phyloP scores from a whole-genome alignment of 306 rosid genomes.

The Vigna unguiculata region DNA sequence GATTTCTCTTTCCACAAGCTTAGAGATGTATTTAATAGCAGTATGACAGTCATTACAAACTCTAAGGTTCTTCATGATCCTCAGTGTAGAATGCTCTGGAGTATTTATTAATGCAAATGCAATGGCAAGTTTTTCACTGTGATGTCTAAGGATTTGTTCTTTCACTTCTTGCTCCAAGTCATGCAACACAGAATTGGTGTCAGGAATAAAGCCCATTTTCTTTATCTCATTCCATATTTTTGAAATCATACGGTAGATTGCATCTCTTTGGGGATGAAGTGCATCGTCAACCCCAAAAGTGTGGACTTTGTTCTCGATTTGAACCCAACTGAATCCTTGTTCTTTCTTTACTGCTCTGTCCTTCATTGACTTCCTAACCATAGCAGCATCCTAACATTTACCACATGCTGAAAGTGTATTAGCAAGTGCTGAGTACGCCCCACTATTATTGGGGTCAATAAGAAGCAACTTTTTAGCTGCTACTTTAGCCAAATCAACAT shows the following conservation, averaged over 20 bases:
- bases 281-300: slow-evolving; percentile 82
- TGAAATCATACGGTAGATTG: slow-evolving; percentile 65
- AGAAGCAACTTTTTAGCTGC: slow-evolving; percentile 84
- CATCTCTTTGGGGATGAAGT: slow-evolving; percentile 75
- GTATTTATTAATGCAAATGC: slow-evolving; percentile 79
- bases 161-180: slow-evolving; percentile 80
- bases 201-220: slow-evolving; percentile 77
- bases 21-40: slow-evolving; percentile 87
- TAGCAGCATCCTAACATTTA: slow-evolving; percentile 86
- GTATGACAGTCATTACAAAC: slow-evolving; percentile 85
- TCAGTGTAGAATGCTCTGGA: slow-evolving; percentile 63
- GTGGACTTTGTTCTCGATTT: slow-evolving; percentile 72
- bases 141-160: slow-evolving; percentile 78
- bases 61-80: slow-evolving; percentile 89
- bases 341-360: slow-evolving; percentile 84
- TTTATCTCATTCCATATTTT: slow-evolving; percentile 85
- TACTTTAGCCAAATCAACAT: slow-evolving; percentile 74
- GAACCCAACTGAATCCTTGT: slow-evolving; percentile 89
- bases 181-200: slow-evolving; percentile 66
- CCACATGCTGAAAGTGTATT: slow-evolving; percentile 83
- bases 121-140: slow-evolving; percentile 85
- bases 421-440: slow-evolving; percentile 84
- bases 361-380: slow-evolving; percentile 83
- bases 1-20: slow-evolving; percentile 82
- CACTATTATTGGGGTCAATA: slow-evolving; percentile 82